Conservation (phyloP, 2,329 filamentous ascomycete genomes). For the Chaetomiaceae sp. region DNA sequence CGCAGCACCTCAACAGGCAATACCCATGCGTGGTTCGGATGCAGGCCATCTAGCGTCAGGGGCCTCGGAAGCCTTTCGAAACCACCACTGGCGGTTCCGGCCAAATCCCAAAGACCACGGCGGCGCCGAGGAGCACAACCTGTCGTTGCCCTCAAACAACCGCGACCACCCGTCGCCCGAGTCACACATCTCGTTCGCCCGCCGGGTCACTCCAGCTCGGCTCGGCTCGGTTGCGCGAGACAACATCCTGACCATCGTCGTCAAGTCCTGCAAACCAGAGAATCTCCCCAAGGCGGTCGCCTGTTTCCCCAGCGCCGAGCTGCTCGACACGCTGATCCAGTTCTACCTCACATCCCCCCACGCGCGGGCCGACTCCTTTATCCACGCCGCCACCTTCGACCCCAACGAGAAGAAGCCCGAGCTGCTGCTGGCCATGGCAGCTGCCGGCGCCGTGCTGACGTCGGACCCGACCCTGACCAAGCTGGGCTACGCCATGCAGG, state of each 20-base stretch:
- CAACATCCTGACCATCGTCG: slow-evolving; percentile 2
- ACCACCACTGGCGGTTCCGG: slow-evolving; percentile 7
- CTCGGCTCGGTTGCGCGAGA: background rate
- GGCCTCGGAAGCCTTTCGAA: slow-evolving; percentile 1
- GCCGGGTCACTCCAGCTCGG: background rate
- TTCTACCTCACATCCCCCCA: background rate
- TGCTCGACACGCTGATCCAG: slow-evolving; percentile 6
- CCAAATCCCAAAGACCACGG: slow-evolving; percentile 4
- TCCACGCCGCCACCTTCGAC: slow-evolving; percentile 4
- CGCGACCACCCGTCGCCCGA: background rate
- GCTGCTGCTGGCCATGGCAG: slow-evolving; percentile 1
- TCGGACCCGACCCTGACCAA: background rate
- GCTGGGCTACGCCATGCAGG: slow-evolving; percentile 3
- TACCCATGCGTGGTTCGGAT: background rate
- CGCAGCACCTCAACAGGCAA: background rate
- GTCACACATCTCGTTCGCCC: background rate
- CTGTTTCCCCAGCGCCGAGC: slow-evolving; percentile 1
- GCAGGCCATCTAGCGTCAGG: background rate
- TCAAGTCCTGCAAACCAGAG: background rate
- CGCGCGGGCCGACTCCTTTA: slow-evolving; percentile 1
- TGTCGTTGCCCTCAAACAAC: background rate
- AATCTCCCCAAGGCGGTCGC: slow-evolving; percentile 1
- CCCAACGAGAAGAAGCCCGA: slow-evolving; percentile 4
- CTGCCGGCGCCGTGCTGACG: slow-evolving; percentile 4
- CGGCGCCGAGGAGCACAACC: slow-evolving; percentile 6